phyloP scores from a whole-genome alignment of 2,329 filamentous ascomycete genomes.

The Plectosphaerella plurivora region DNA sequence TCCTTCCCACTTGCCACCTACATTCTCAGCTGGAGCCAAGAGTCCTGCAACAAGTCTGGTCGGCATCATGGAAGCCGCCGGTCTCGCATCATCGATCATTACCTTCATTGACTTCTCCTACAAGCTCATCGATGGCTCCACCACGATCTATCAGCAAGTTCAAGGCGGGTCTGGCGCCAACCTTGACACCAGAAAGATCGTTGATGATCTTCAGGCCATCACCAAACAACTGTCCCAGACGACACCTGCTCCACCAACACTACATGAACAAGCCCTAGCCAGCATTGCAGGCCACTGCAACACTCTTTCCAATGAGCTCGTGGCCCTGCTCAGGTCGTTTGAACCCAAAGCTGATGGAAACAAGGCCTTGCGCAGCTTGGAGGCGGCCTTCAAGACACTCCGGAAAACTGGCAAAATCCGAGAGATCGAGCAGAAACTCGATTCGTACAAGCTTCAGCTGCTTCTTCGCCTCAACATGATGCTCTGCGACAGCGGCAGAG shows the following conservation, averaged over 20 bases:
- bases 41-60: neutral
- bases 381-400: neutral
- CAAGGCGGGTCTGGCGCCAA: neutral
- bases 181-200: slow-evolving; percentile 9
- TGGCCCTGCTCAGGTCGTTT: neutral
- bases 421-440: neutral
- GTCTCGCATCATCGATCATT: neutral
- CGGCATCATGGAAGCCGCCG: neutral
- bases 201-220: slow-evolving; percentile 2
- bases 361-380: neutral
- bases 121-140: neutral
- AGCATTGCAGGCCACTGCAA: neutral
- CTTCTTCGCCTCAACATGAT: neutral
- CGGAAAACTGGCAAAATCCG: neutral
- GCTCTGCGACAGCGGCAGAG: neutral
- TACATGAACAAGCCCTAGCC: neutral
- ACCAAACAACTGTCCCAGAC: neutral
- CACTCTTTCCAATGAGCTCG: neutral
- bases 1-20: neutral
- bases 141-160: neutral
- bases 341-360: neutral
- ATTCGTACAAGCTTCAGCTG: neutral
- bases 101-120: slow-evolving; percentile 1
- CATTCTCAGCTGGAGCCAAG: neutral
- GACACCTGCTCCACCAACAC: neutral